Evolutionary conservation across 2,329 filamentous ascomycete genomes (phyloP).

Genomic region (Arthrobotrys sphaeroides): DNA sequence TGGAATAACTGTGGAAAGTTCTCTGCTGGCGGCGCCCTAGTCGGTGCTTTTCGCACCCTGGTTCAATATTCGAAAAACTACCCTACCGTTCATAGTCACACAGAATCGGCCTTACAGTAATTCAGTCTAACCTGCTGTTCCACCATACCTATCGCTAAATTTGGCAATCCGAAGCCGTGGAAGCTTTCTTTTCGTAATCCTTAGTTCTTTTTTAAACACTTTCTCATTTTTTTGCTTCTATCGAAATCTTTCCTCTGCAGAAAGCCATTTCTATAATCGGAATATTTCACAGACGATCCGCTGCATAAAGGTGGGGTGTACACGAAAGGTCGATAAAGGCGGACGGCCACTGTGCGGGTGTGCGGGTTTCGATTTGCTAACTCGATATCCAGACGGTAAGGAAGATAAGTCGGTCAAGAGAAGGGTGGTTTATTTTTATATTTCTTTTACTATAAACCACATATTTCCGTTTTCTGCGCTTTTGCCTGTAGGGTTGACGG

Average conservation of each 20-base stretch:
- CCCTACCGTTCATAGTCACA: slow-evolving; percentile 1
- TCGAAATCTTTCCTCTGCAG: too few species aligned
- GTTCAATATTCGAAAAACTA: not conserved
- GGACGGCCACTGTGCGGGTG: not conserved
- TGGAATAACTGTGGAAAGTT: slow-evolving; percentile 16
- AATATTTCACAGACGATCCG: slow-evolving; percentile 50
- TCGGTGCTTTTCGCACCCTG: slow-evolving; percentile 7
- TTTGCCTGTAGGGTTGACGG: slow-evolving; percentile 18
- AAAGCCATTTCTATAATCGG: slow-evolving; percentile 41
- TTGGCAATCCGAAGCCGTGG: slow-evolving; percentile 42
- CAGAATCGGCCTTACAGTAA: not conserved
- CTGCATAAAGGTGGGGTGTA: slow-evolving; percentile 47
- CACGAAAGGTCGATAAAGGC: not conserved
- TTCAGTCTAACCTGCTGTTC: slow-evolving; percentile 1
- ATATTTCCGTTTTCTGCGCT: not conserved
- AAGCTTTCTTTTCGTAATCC: not conserved
- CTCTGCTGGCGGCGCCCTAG: slow-evolving; percentile 1
- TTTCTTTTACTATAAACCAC: not conserved
- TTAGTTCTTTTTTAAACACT: not conserved
- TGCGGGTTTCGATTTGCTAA: not conserved
- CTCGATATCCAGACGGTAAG: not conserved
- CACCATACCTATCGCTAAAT: slow-evolving; percentile 26
- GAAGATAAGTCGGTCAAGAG: not conserved
- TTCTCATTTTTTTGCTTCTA: not conserved
- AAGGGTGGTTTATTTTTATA: slow-evolving; percentile 20